phyloP scores from a whole-genome alignment of 2,329 filamentous ascomycete genomes.

The Ophiostoma sp. region DNA sequence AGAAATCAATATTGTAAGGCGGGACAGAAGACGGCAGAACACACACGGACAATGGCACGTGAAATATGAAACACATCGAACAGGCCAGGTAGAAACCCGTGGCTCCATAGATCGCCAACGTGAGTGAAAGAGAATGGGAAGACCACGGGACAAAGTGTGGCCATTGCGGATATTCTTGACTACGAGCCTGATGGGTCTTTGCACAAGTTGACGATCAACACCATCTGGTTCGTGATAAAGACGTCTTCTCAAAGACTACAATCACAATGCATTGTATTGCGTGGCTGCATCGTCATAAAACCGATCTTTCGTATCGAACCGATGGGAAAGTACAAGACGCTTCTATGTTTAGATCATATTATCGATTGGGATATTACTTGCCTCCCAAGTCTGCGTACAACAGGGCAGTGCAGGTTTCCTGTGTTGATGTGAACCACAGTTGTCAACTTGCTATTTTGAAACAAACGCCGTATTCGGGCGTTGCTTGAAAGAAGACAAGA shows the following conservation, averaged over 20 bases:
- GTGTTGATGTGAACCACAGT: background rate
- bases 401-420: background rate
- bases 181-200: too few species aligned
- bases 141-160: background rate
- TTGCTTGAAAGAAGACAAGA: background rate
- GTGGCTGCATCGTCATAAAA: background rate
- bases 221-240: background rate
- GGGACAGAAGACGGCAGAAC: background rate
- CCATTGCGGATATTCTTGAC: background rate
- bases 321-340: background rate
- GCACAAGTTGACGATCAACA: background rate
- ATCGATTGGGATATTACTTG: background rate
- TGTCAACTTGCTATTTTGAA: background rate
- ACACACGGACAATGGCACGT: background rate
- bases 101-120: background rate
- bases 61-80: background rate
- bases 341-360: background rate
- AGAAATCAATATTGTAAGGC: background rate
- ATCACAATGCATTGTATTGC: background rate
- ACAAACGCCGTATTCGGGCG: background rate
- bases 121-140: background rate
- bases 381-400: background rate
- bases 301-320: background rate
- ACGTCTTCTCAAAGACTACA: background rate
- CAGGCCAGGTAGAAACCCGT: background rate